Percentiles rank a stretch among this genome's conserved stretches.
Evolutionary conservation across 208 protist genomes (phyloP).

Genomic region (Acanthamoeba triangularis): DNA sequence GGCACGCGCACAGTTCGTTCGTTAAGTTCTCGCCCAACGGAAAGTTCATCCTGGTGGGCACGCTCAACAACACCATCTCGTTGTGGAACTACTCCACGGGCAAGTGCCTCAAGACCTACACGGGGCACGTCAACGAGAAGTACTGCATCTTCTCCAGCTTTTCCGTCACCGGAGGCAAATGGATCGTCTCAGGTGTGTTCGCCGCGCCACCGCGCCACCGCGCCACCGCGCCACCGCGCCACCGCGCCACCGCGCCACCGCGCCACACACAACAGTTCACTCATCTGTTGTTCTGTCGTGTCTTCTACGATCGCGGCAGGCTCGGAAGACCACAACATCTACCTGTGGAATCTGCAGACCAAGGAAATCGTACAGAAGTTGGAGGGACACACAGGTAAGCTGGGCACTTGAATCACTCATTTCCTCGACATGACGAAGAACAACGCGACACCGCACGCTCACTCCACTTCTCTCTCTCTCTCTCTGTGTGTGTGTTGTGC

Average conservation of each 20-base stretch:
- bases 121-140: slow-evolving; percentile 90
- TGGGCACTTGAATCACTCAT: too few species aligned
- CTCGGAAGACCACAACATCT: slow-evolving; percentile 91
- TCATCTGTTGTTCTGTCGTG: too few species aligned
- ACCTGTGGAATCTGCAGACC: slow-evolving; percentile 91
- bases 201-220: too few species aligned
- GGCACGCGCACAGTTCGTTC: slow-evolving; percentile 83
- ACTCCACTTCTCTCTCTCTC: background rate
- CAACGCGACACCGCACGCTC: too few species aligned
- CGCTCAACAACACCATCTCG: slow-evolving; percentile 87
- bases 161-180: slow-evolving; percentile 88
- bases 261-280: too few species aligned
- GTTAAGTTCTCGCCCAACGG: slow-evolving; percentile 94
- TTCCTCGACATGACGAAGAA: too few species aligned
- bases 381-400: slow-evolving; percentile 87
- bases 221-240: too few species aligned
- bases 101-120: slow-evolving; percentile 90
- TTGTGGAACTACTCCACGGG: slow-evolving; percentile 91
- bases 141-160: slow-evolving; percentile 92
- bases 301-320: slow-evolving; percentile 69
- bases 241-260: too few species aligned
- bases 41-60: slow-evolving; percentile 91
- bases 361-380: slow-evolving; percentile 90
- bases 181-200: slow-evolving; percentile 82
- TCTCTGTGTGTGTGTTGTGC: background rate